These are phyloP conservation scores for Agrocybe pediades DNA, from an alignment of 768 basidiomycete species.

Conservation along the genomic window DNA sequence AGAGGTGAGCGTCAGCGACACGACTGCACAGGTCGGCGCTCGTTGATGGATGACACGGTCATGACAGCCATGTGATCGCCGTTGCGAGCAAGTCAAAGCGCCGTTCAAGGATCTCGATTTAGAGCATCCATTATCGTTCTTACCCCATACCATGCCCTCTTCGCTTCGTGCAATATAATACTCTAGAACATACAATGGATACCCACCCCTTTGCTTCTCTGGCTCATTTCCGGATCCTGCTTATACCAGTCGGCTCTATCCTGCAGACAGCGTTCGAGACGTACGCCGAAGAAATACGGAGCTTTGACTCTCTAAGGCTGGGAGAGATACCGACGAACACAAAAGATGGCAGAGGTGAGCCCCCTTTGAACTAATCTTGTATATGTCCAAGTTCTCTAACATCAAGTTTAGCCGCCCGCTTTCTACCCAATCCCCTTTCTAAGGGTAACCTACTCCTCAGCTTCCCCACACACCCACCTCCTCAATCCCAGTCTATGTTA, in stretches of 20 bases:
- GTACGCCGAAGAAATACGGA: constrained; percentile 73
- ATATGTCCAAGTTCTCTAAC: constrained; percentile 8
- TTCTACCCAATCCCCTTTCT: constrained; percentile 76
- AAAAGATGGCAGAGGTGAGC: constrained; percentile 74
- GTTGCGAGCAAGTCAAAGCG: not conserved
- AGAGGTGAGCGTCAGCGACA: not conserved
- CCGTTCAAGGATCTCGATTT: too few relatives aligned
- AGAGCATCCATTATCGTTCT: not conserved
- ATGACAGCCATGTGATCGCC: constrained; percentile 1
- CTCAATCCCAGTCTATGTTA: constrained; percentile 66
- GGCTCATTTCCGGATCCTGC: constrained; percentile 81
- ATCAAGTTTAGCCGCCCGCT: constrained; percentile 55
- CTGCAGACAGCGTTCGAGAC: constrained; percentile 67
- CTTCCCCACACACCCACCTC: constrained; percentile 75
- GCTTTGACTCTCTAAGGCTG: constrained; percentile 72
- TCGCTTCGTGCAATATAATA: not conserved
- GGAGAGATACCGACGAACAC: constrained; percentile 82
- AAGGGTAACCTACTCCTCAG: constrained; percentile 82
- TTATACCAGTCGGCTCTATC: constrained; percentile 85
- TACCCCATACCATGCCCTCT: not conserved
- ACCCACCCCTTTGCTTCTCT: constrained; percentile 76
- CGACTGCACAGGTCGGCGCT: not conserved
- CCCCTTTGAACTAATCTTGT: not conserved
- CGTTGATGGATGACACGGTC: not conserved
- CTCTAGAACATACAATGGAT: constrained; percentile 49